These are phyloP conservation scores for Penicillium psychrofluorescens DNA, from an alignment of 495 filamentous ascomycete genomes.

Conservation along the genomic window DNA sequence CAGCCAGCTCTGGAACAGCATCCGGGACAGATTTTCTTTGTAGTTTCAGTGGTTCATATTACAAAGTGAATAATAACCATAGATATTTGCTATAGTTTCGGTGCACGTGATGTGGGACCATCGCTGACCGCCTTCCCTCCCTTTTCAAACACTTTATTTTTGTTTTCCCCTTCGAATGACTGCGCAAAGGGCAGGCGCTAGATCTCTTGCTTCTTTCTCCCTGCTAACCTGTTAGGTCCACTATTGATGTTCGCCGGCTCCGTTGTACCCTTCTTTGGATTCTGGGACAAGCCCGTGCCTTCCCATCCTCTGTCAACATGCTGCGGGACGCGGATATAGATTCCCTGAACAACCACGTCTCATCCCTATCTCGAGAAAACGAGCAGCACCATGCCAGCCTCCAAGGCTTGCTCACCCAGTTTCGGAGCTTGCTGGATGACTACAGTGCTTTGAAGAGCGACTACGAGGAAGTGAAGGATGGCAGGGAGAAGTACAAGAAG, in stretches of 20 bases:
- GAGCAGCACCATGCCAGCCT: constrained; percentile 29
- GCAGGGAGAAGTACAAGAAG: constrained; percentile 46
- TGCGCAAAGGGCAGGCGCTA: no score
- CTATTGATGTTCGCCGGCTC: constrained; percentile 7
- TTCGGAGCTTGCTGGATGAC: constrained; percentile 35
- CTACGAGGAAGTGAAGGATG: constrained; percentile 49
- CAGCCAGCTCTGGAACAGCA: neutral
- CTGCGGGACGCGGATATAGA: constrained; percentile 33
- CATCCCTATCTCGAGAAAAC: constrained; percentile 19
- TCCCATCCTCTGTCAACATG: constrained; percentile 21
- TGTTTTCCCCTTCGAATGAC: constrained; percentile 3
- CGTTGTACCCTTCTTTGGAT: neutral
- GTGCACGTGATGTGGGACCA: constrained; percentile 4
- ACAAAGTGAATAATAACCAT: no score
- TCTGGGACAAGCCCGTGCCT: constrained; percentile 18
- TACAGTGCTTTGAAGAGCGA: constrained; percentile 49
- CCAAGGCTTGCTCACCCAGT: constrained; percentile 28
- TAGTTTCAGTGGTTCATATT: no score
- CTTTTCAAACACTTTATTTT: constrained; percentile 6
- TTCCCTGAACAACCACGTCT: constrained; percentile 21
- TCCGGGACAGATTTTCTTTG: no score
- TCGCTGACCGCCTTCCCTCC: constrained; percentile 7
- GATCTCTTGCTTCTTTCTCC: no score
- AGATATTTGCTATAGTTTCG: no score
- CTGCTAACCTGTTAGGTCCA: neutral